Evolutionary conservation across 345 rosid genomes (phyloP), one percentile per base, ranked within the genome.

Genomic region (Ricinus communis): DNA sequence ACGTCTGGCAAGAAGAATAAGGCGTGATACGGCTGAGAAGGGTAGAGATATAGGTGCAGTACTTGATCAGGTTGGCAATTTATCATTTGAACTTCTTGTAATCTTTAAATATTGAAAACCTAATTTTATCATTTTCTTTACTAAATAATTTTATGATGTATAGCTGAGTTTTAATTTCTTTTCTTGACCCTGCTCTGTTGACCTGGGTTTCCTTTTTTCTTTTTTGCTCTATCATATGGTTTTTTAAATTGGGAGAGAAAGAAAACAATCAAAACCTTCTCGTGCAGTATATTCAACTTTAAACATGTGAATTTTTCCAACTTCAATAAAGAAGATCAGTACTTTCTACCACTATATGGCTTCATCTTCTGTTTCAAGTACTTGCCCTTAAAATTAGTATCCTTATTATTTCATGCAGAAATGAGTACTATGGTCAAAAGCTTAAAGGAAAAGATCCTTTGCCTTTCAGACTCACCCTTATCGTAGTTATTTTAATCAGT

Each of bases 1-100:
- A 69, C 97, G 97, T 58, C 80, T 95, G 84, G 97, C 97, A 61
- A 90, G 99, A 86, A 90, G 97, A 82, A 95, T 95, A 79, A 85
- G 88, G 82, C 87, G 97, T 76, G 97, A 92, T 85, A 95, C 95
- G 53, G 91, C 78, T 59, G 91, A 90, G 76, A 91, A 92, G 81
- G 87, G 89, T 71, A 87, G 97, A 86, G 97, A 92, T 82, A 90
- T 95, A 25, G 92, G 86, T 72, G 55, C 87, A 16, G 97, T 95
- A 55, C 96, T 95, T 76, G 99, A 95, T 84, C 97, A 95, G 97
- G 99, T 95, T 64, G 66, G 82, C 57, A 28, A 25, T 19, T 75
- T 76, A n/a, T 6, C 16, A 47, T 14, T 38, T 62, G 19, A 11
- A 5, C 38, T 24, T 62, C 19, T 60, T 46, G 13, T 40, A 57